Evolutionary conservation across 331 rosid species (phyloP).

Genomic region (Dryas integrifolia): DNA sequence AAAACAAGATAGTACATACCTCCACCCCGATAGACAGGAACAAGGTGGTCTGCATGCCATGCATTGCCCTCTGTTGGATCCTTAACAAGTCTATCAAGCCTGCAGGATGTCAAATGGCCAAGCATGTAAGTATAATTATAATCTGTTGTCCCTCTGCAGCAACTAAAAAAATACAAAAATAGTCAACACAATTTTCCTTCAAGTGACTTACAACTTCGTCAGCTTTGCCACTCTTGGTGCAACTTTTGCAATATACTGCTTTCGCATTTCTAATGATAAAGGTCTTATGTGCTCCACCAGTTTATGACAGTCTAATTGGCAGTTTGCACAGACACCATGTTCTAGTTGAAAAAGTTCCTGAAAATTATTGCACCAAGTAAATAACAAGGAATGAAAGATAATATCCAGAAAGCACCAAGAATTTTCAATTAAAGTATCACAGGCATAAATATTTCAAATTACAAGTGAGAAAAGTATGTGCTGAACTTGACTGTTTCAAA

Average conservation of each 20-base stretch:
- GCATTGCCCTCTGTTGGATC: conserved; percentile 89
- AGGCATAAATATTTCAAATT: not conserved
- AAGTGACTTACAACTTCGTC: conserved; percentile 62
- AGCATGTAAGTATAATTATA: not conserved
- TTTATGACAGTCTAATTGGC: conserved; percentile 83
- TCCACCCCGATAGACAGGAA: conserved; percentile 94
- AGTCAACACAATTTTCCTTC: conserved; percentile 24
- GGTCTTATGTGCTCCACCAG: conserved; percentile 72
- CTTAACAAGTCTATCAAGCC: conserved; percentile 74
- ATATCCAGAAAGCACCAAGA: not conserved
- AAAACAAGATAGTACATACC: conserved; percentile 45
- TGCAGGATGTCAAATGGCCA: conserved; percentile 28
- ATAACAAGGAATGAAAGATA: conserved; percentile 8
- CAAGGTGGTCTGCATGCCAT: conserved; percentile 96
- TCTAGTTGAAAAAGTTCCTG: conserved; percentile 94
- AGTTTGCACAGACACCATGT: conserved; percentile 75
- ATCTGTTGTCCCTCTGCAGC: not conserved
- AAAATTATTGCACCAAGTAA: conserved; percentile 14
- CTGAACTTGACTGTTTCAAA: not conserved
- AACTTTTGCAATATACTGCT: conserved; percentile 63
- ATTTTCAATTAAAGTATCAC: not conserved
- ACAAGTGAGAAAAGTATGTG: not conserved
- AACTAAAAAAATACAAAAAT: not conserved
- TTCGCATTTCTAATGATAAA: conserved; percentile 57
- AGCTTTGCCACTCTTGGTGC: conserved; percentile 71